Evolutionary conservation across 805 yeast genomes (phyloP).

Genomic region (Pichia cabralensis): DNA sequence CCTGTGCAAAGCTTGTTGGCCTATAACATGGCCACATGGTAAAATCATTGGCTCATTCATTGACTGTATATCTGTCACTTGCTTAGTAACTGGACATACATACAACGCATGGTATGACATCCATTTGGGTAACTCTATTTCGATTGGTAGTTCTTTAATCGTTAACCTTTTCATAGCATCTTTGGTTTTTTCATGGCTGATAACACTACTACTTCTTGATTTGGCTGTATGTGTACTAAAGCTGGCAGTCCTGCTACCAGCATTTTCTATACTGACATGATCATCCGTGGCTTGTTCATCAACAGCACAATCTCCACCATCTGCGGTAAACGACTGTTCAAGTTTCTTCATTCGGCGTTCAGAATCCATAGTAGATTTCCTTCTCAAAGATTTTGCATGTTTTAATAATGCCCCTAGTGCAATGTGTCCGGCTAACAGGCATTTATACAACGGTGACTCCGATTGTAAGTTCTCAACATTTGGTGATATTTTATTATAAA

Average conservation of each 20-base stretch:
- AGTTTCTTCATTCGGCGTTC: background rate
- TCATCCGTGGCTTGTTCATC: background rate
- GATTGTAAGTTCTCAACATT: background rate
- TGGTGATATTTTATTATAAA: background rate
- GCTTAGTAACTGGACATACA: constrained; percentile 60
- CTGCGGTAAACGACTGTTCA: no score
- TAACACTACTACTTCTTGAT: no score
- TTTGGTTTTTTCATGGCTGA: no score
- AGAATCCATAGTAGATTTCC: background rate
- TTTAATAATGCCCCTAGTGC: constrained; percentile 42
- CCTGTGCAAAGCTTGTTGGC: constrained; percentile 41
- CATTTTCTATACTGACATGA: background rate
- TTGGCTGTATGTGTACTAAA: no score
- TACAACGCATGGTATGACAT: constrained; percentile 32
- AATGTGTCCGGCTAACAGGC: constrained; percentile 40
- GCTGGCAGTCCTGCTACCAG: no score
- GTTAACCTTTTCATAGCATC: constrained; percentile 26
- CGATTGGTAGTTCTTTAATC: constrained; percentile 31
- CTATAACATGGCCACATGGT: constrained; percentile 38
- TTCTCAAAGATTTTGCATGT: constrained; percentile 26
- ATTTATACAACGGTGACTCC: constrained; percentile 40
- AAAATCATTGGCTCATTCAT: constrained; percentile 44
- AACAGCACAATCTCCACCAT: background rate
- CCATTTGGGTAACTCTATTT: constrained; percentile 10
- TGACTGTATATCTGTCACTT: constrained; percentile 50